These are phyloP conservation scores for Jamesozyma jinghongensis DNA, from an alignment of 805 yeast species.

Conservation along the genomic window DNA sequence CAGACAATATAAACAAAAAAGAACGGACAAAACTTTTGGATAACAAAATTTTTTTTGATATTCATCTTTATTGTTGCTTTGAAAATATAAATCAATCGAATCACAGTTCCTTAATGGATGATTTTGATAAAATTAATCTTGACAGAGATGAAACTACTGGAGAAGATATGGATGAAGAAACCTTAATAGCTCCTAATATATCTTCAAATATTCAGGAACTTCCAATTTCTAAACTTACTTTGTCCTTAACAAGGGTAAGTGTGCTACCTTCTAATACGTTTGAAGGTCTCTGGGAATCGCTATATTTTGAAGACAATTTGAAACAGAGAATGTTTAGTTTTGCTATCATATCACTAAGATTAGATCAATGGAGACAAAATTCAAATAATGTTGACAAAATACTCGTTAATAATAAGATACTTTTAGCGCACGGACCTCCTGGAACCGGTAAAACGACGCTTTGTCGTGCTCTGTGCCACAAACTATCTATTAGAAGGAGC, in stretches of 20 bases:
- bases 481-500: slow-evolving; percentile 27
- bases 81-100: slow-evolving; percentile 4
- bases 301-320: slow-evolving; percentile 26
- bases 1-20: background rate
- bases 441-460: slow-evolving; percentile 41
- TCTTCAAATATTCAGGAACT: background rate
- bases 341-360: slow-evolving; percentile 27
- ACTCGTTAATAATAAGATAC: slow-evolving; percentile 20
- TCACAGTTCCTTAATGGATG: slow-evolving; percentile 13
- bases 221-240: slow-evolving; percentile 12
- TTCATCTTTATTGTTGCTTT: slow-evolving; percentile 12
- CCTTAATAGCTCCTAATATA: slow-evolving; percentile 1
- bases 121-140: slow-evolving; percentile 27
- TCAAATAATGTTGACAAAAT: slow-evolving; percentile 5
- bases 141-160: background rate
- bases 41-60: background rate
- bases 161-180: slow-evolving; percentile 9
- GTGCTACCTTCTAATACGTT: slow-evolving; percentile 26
- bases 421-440: slow-evolving; percentile 37
- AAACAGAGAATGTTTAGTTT: slow-evolving; percentile 29
- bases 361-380: slow-evolving; percentile 12
- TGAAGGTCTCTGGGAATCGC: slow-evolving; percentile 31
- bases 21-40: background rate
- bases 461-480: slow-evolving; percentile 35
- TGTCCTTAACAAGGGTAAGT: slow-evolving; percentile 12